These are phyloP conservation scores for Malassezia japonica DNA, from an alignment of 1,284 basidiomycete species.

Conservation along the genomic window DNA sequence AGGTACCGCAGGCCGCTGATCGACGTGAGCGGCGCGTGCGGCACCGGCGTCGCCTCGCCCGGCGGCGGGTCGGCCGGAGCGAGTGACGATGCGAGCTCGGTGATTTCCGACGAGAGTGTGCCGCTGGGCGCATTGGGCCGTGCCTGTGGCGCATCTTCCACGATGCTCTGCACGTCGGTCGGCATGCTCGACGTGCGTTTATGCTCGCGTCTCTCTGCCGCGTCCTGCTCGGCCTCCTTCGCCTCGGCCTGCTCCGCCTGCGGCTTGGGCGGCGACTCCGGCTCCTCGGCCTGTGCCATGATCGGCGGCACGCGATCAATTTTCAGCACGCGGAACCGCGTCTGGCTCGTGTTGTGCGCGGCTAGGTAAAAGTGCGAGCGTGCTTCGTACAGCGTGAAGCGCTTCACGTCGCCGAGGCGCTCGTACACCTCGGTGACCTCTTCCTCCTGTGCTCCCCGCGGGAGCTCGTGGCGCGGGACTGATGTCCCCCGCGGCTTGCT, in stretches of 20 bases:
- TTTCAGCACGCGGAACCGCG: slow-evolving; percentile 39
- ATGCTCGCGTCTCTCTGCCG: background rate
- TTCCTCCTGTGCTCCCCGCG: background rate
- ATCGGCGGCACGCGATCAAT: slow-evolving; percentile 37
- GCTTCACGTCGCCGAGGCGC: slow-evolving; percentile 33
- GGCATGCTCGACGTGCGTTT: slow-evolving; percentile 3
- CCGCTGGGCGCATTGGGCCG: background rate
- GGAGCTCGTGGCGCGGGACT: background rate
- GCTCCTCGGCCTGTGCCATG: slow-evolving; percentile 8
- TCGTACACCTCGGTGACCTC: background rate
- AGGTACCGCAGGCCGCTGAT: slow-evolving; percentile 5
- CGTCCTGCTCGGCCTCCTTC: no score
- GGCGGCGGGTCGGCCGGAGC: background rate
- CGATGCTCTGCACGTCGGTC: slow-evolving; percentile 3
- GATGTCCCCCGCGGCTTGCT: background rate
- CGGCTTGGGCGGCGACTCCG: background rate
- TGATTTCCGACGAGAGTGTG: slow-evolving; percentile 7
- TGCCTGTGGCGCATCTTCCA: background rate
- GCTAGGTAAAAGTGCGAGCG: slow-evolving; percentile 44
- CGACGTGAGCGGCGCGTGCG: background rate
- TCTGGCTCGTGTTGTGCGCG: slow-evolving; percentile 41
- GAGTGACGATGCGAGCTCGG: slow-evolving; percentile 7
- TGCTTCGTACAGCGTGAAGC: slow-evolving; percentile 45
- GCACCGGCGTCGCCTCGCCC: background rate
- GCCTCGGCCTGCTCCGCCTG: slow-evolving; percentile 3